Base-by-base conservation (phyloP, 2,329 filamentous ascomycete genomes). In the Pseudocercospora fuligena region DNA sequence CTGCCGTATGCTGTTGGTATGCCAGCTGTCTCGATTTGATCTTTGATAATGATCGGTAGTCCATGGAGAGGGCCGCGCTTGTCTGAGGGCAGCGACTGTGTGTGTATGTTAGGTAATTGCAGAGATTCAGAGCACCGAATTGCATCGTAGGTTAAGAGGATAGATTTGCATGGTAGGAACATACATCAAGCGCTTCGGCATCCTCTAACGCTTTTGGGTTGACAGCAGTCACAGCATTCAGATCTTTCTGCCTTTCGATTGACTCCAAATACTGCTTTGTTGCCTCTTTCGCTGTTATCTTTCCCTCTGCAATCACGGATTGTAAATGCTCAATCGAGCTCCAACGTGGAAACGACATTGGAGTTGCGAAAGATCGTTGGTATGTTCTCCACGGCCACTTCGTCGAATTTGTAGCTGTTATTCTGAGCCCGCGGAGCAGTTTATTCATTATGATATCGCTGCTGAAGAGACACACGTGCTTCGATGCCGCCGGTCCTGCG, bases 11-110 rank as follows among this genome's bases (percentile, higher is more conserved):
- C 59, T 19, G 72, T 74, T 1, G 64, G 21, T 23, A 73, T 73
- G 21, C 62, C 66, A 8, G 59, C 65, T 27, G 72, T 73, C 27
- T 73, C 70, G 40, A 73, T 73, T 40, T 74, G 70, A 43, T 74
- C 72, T 63, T 73, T 74, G 47, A 74, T 65, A 3, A 73, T 62
- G 33, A 73, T 67, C 5, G 73, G 72, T 16, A 73, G 60, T 4
- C 72, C 73, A 47, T 67, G 68, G 3, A 74, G 60, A 7, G 72
- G 68, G 7, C 69, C 70, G 62, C 69, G 56, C 33, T 68, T 29
- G n/a, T 64, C 40, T 25, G 43, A 49, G 11, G 67, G 60, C 12
- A 71, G 43, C 3, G 25, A 27, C 66, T 73, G 49, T 1, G 5
- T n/a, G 16, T n/a, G 8, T n/a, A 3, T 36, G 33, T 36, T 16